Conservation (phyloP, 768 basidiomycete genomes). For the Suillus plorans region DNA sequence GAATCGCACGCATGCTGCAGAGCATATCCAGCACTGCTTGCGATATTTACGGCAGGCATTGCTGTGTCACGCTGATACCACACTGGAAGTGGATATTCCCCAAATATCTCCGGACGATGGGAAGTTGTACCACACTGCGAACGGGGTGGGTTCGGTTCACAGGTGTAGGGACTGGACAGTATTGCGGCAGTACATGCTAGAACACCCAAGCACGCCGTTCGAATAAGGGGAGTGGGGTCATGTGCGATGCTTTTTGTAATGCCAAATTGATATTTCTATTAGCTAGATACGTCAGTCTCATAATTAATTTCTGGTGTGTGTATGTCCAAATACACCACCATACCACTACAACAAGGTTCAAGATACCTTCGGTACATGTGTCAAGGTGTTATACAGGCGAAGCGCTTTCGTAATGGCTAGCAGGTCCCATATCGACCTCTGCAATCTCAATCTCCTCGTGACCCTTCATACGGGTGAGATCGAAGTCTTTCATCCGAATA, state of each 20-base stretch:
- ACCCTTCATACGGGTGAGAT: background rate
- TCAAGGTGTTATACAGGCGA: background rate
- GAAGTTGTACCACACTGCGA: slow-evolving; percentile 28
- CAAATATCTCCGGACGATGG: slow-evolving; percentile 19
- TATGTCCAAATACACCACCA: background rate
- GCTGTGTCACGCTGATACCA: slow-evolving; percentile 39
- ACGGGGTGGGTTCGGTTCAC: slow-evolving; percentile 31
- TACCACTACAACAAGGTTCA: background rate
- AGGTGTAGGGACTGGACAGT: slow-evolving; percentile 35
- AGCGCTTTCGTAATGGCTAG: background rate
- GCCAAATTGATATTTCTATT: background rate
- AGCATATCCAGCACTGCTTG: slow-evolving; percentile 38
- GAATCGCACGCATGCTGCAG: slow-evolving; percentile 20
- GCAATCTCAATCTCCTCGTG: slow-evolving; percentile 3
- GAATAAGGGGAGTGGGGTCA: slow-evolving; percentile 5
- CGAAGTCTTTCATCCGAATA: slow-evolving; percentile 3
- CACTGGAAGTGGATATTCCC: slow-evolving; percentile 35
- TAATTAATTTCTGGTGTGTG: background rate
- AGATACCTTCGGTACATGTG: background rate
- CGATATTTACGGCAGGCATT: slow-evolving; percentile 39
- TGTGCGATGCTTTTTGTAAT: background rate
- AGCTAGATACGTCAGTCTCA: background rate
- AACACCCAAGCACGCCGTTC: slow-evolving; percentile 28
- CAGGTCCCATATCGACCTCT: background rate
- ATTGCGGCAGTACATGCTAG: slow-evolving; percentile 27